Base-by-base conservation (phyloP, 2,329 filamentous ascomycete species). In the Ophiostoma angusticollis region DNA sequence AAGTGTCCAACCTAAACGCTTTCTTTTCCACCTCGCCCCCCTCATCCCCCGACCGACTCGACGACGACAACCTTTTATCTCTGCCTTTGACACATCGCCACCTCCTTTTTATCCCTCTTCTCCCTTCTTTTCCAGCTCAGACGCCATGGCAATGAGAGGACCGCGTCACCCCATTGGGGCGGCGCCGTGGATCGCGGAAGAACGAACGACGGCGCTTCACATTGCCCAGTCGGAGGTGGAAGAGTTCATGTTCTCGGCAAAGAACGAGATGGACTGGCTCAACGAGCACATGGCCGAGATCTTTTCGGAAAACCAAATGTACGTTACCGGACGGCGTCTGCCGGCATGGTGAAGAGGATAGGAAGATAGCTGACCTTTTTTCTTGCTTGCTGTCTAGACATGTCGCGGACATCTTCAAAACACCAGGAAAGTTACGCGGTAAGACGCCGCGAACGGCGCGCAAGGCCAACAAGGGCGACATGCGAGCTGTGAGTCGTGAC, bases 241-340 rank as follows among this genome's bases (percentile, higher is more conserved):
- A 49, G 93, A 98, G 62, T 93, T 96, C 54, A 76, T 83, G 31
- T 96, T 84, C 62, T 85, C 86, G 22, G 87, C 84, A 45, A 77
- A 84, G 42, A 93, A 96, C 61, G 91, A 98, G 58, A 67, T 96
- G 54, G 87, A 96, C 57, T 98, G 91, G 91, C 68, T 98, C 51
- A 96, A 98, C 54, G 91, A 96, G 63, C 91, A 98, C 59, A 95
- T 98, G 89, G 76, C 77, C 35, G 85, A 93, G 47, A 84, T 98
- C 53, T 93, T 96, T 57, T 80, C 78, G 52, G 78, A 80, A 51
- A 82, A 86, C 54, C 77, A 87, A 61, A 74, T 86, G 91, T 95
- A 74, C 53, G 81, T 71, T 21, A 41, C 13, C 5, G 12, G 5
- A 6, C 21, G 14, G 13, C 13, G 27, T 17, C n/a, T n/a, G n/a